A percentile compares a stretch with the other conserved stretches of the same genome.
phyloP scores from a whole-genome alignment of 2,329 filamentous ascomycete genomes.

The Stemphylium lycopersici region DNA sequence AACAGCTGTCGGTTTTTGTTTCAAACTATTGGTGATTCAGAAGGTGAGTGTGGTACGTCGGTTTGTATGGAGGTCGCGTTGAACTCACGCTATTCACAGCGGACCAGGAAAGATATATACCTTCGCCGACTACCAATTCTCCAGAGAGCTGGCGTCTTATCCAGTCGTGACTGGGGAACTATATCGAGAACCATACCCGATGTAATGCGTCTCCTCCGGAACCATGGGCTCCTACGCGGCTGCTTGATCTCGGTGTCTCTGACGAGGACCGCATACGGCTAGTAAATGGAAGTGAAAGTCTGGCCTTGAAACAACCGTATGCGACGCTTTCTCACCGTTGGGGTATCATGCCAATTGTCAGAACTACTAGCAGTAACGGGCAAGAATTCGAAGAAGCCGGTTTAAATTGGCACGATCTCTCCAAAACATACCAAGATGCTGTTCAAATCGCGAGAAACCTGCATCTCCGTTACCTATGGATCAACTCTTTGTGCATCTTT shows the following conservation, averaged over 20 bases:
- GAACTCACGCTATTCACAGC: background rate
- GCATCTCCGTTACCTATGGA: slow-evolving; percentile 1
- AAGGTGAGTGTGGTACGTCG: background rate
- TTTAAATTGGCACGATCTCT: too few species aligned
- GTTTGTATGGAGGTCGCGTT: too few species aligned
- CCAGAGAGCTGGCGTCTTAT: background rate
- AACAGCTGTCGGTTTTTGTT: background rate
- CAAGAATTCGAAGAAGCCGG: too few species aligned
- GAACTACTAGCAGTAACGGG: too few species aligned
- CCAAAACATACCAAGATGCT: background rate
- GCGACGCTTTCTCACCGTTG: slow-evolving; percentile 2
- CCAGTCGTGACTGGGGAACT: background rate
- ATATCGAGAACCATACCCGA: background rate
- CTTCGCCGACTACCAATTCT: background rate
- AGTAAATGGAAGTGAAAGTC: background rate
- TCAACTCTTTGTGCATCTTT: slow-evolving; percentile 4
- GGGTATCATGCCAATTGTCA: too few species aligned
- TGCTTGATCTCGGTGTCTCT: background rate
- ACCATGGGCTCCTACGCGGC: background rate
- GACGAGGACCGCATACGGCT: background rate
- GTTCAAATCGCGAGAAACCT: background rate
- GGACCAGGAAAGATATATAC: background rate
- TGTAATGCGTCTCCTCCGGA: background rate
- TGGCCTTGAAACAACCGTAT: background rate
- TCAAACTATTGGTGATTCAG: background rate